These are phyloP conservation scores for Echites panduratus DNA, from an alignment of 257 asterid genomes.

Conservation along the genomic window DNA sequence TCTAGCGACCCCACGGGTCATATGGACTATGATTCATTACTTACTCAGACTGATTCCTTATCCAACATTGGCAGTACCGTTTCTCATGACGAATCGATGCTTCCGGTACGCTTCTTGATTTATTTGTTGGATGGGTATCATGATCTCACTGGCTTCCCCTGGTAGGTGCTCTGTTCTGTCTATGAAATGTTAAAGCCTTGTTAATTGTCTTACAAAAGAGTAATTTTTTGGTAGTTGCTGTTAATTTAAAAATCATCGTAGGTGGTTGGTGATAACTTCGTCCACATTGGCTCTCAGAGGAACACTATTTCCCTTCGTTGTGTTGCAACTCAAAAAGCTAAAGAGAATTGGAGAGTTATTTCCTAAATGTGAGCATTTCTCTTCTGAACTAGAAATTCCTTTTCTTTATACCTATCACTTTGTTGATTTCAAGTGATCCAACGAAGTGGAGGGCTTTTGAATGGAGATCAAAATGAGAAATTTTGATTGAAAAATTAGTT, in stretches of 20 bases:
- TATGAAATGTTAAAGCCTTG: not conserved
- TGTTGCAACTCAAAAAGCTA: slow-evolving; percentile 72
- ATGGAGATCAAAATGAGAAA: not conserved
- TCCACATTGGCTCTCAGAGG: slow-evolving; percentile 69
- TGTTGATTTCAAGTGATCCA: not conserved
- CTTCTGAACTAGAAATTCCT: slow-evolving; percentile 11
- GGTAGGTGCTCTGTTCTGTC: slow-evolving; percentile 19
- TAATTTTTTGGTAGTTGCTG: not conserved
- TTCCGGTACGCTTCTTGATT: slow-evolving; percentile 32
- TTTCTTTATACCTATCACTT: not conserved
- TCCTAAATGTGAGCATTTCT: slow-evolving; percentile 62
- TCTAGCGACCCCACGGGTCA: slow-evolving; percentile 13
- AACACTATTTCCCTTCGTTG: slow-evolving; percentile 48
- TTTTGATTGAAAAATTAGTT: not conserved
- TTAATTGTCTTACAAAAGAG: not conserved
- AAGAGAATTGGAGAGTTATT: slow-evolving; percentile 51
- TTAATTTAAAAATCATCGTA: slow-evolving; percentile 20
- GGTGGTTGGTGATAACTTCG: slow-evolving; percentile 83
- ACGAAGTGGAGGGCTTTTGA: not conserved
- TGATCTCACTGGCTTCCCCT: slow-evolving; percentile 35
- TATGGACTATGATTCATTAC: slow-evolving; percentile 8
- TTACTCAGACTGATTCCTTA: slow-evolving; percentile 11
- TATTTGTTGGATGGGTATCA: slow-evolving; percentile 35
- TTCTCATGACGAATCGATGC: slow-evolving; percentile 19
- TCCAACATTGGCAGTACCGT: not conserved